Base-by-base conservation (phyloP, 768 basidiomycete genomes). In the Boletus coccyginus region DNA sequence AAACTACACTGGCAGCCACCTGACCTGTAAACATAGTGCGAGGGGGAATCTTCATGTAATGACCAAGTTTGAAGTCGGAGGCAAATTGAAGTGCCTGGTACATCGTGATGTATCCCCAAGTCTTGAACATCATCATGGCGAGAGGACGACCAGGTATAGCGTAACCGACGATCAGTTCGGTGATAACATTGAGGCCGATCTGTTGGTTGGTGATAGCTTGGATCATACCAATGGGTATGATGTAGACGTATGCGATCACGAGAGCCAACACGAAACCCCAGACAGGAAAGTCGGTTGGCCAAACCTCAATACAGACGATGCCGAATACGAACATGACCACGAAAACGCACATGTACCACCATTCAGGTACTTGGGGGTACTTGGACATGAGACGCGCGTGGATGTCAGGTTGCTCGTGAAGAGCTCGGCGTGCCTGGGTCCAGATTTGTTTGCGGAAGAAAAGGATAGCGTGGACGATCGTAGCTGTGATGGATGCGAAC, bases 191-290 rank as follows among this genome's bases (percentile, higher is more conserved):
- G 12, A 81, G 67, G 65, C 78, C 87, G 52, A 90, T 77, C 70
- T 90, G 86, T 63, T 88, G 85, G 69, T 92, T 92, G 32, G 90
- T 92, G 60, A 90, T 82, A 1, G 88, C 88, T 62, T 90, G 85
- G 57, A 92, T 89, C 82, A 75, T 73, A 61, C 87, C 89, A 52
- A 87, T 83, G 13, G 92, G 92, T 46, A 94, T 82, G 55, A 87
- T 79, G 62, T 92, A 92, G 62, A 87, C 65, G 61, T 75, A 78
- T 0, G 82, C 72, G 32, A 83, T 75, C 31, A 75, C 6, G 32
- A 80, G 65, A 5, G 73, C 58, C 29, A 79, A 50, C 40, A 80
- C 64, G 59, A 79, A 77, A 7, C 74, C 78, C 77, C 79, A 79
- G 17, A 77, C 73, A 14, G 64, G 68, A 55, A 73, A 66, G 32